Evolutionary conservation across 148 eudicot species (phyloP).

Genomic region (Euryodendron excelsum): DNA sequence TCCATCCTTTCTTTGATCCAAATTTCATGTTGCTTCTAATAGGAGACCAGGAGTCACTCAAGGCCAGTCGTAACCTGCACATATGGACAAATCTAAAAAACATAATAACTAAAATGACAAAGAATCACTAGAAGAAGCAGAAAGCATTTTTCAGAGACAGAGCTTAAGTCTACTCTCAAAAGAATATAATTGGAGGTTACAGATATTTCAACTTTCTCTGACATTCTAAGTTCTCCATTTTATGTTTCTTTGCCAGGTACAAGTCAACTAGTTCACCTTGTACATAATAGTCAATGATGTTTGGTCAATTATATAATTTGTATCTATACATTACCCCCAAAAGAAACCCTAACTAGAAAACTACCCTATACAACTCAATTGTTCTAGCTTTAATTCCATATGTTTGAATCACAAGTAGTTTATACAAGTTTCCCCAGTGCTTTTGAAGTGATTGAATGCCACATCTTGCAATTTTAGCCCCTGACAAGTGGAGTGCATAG

Average conservation of each 20-base stretch:
- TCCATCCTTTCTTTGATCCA: slow-evolving; percentile 67
- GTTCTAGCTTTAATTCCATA: not conserved
- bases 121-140: not conserved
- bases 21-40: slow-evolving; percentile 46
- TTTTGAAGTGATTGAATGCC: not conserved
- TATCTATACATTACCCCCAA: not conserved
- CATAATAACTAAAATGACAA: not conserved
- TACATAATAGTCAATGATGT: not conserved
- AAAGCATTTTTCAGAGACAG: not conserved
- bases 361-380: not conserved
- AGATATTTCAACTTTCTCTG: not conserved
- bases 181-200: not conserved
- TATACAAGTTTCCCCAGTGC: not conserved
- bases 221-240: not conserved
- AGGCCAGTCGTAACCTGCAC: slow-evolving; percentile 34
- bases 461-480: not conserved
- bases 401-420: too few species aligned
- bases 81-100: slow-evolving; percentile 5
- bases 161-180: not conserved
- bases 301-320: not conserved
- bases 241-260: not conserved
- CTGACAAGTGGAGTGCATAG: too few species aligned
- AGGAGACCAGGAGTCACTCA: slow-evolving; percentile 21
- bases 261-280: not conserved
- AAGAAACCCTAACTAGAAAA: too few species aligned